phyloP scores from a whole-genome alignment of 257 asterid species.

The Forsythia suspensa region DNA sequence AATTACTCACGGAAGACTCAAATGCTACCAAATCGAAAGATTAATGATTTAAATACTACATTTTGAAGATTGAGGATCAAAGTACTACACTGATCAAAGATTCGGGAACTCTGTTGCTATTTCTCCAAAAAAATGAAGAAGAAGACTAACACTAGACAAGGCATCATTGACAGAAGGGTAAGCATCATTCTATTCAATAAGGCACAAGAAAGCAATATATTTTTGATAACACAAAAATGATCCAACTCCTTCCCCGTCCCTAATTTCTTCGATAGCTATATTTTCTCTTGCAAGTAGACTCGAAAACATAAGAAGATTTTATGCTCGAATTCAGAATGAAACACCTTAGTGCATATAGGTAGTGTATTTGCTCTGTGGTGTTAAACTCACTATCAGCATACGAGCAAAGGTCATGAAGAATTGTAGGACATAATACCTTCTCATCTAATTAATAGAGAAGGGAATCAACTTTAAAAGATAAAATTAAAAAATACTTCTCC shows the following conservation, averaged over 20 bases:
- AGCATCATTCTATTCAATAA: background rate
- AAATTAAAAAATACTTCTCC: background rate
- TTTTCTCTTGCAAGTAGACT: background rate
- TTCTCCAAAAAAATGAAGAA: too few relatives aligned
- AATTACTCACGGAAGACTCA: too few relatives aligned
- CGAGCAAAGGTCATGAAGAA: background rate
- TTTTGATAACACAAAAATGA: background rate
- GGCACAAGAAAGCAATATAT: background rate
- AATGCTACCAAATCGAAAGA: too few relatives aligned
- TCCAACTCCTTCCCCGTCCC: background rate
- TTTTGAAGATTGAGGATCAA: too few relatives aligned
- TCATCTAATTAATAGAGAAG: conserved; percentile 15
- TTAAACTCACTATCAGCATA: background rate
- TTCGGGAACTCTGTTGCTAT: too few relatives aligned
- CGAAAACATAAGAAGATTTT: too few relatives aligned
- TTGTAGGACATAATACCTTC: background rate
- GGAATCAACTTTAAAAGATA: background rate
- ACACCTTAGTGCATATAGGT: background rate
- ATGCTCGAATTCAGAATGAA: background rate
- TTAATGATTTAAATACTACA: too few relatives aligned
- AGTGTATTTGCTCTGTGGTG: background rate
- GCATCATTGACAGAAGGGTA: background rate
- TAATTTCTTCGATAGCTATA: background rate
- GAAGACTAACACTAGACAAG: too few relatives aligned
- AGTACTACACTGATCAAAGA: too few relatives aligned